Evolutionary conservation across 108 stramenopile species (phyloP).

Genomic region (Nannochloropsis gaditana): DNA sequence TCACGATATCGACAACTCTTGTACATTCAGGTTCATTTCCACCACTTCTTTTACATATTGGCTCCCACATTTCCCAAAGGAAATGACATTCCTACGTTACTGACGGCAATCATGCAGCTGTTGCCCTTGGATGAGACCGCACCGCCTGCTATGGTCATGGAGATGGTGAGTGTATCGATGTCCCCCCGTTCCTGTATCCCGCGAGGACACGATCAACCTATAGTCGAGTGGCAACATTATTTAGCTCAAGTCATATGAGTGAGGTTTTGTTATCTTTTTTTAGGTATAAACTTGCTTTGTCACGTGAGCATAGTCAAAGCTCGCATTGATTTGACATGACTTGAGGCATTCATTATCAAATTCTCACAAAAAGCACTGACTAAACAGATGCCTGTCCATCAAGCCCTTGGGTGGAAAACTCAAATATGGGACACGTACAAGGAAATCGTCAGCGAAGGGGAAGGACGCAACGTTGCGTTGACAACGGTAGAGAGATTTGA

Average conservation of each 20-base stretch:
- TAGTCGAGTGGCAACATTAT: too few relatives aligned
- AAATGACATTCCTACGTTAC: background rate
- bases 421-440: background rate
- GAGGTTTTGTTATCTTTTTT: too few relatives aligned
- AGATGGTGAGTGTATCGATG: background rate
- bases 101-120: background rate
- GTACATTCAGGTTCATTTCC: background rate
- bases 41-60: background rate
- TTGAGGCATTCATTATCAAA: background rate
- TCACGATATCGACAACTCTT: too few relatives aligned
- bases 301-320: background rate
- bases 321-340: background rate
- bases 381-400: background rate
- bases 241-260: too few relatives aligned
- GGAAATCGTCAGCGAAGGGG: background rate
- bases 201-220: too few relatives aligned
- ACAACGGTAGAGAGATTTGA: background rate
- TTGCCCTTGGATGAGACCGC: constrained; percentile 1
- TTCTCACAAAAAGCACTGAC: background rate
- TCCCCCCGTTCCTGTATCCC: background rate
- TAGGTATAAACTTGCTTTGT: too few relatives aligned
- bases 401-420: background rate
- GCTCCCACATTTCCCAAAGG: background rate
- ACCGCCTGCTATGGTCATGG: constrained; percentile 2
- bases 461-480: background rate